Evolutionary conservation across 1,284 basidiomycete genomes (phyloP), one percentile per base, ranked within the genome.

Genomic region (Violaceomyces palustris): DNA sequence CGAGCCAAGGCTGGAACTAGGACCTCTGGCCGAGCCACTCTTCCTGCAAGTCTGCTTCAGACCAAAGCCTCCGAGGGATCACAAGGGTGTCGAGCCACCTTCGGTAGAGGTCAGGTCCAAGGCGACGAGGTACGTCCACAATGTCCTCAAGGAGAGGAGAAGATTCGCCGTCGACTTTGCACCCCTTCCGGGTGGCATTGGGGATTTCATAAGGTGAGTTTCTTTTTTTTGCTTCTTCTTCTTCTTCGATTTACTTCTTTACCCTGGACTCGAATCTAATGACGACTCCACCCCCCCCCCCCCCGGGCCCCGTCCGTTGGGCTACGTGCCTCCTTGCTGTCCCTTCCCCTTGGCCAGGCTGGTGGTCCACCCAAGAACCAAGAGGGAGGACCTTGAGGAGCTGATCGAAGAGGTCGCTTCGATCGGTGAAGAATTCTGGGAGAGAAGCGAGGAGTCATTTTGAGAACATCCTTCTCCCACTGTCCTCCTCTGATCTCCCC

Each of bases 1-100:
- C 19, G n/a, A 43, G n/a, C 19, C 26, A 10, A 15, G 23, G 12
- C 43, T 71, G n/a, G 64, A 71, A 33, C 35, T 68, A 6, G 66
- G 67, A 8, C 62, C 64, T 3, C 28, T 46, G 6, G 53, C 65
- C 0, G 52, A 59, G 2, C 60, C 60, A 10, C 50, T 69, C 4
- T 69, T 67, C 39, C 32, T 67, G 15, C 64, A 71, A 37, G 64
- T 71, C 42, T 69, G 67, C 39, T 66, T 69, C 48, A 47, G 67
- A 10, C 69, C 69, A 14, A 27, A 25, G 4, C 31, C 32, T 9
- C 40, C 52, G 6, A 26, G 22, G 2, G 19, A 14, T 6, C 28
- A 12, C 4, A 17, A 15, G 9, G 17, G 22, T 21, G 29, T 45
- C 27, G 23, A 19, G 6, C 33, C n/a, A 18, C 12, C 39, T 18